Base-by-base conservation (phyloP, 2,329 filamentous ascomycete genomes). In the Penicillium sp. region DNA sequence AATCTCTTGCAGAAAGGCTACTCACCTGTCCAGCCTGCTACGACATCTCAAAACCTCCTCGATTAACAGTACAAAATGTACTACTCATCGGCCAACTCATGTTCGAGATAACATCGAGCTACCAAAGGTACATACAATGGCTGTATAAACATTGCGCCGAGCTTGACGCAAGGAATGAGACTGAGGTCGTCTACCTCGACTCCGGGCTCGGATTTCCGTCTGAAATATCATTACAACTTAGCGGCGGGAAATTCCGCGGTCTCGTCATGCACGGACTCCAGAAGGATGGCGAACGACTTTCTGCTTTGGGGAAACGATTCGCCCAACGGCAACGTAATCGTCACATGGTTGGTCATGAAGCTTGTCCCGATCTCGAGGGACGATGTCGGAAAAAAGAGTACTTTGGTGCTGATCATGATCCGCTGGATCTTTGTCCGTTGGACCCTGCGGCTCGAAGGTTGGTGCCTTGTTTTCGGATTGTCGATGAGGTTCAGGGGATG, bases 381-480 rank as follows among this genome's bases (percentile, higher is more conserved):
- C 57, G 58, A 9, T 70, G 68, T 60, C 62, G 66, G 49, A 68
- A 57, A 29, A 61, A 65, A 37, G 61, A 65, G 26, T 47, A 61
- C 19, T 41, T 21, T 3, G 59, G 60, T 0, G 44, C 57, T 35
- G 57, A 64, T 55, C 63, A 63, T 35, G 68, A 70, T 35, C 65
- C 64, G 21, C 61, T 64, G 5, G 68, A 70, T 52, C 35, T 70
- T 5, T 70, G 68, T 56, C 68, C 68, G 2, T 63, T 64, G 27
- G 63, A 60, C 50, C 55, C 66, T 3, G 50, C 57, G 26, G 64
- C 63, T 7, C 54, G 63, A 48, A 63, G 62, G 24, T 50, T 70
- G 59, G 60, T 64, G 19, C 68, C 68, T 26, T 70, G 68, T 54
- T 68, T 68, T 49, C 64, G 68, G 7, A 68, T 70, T 21, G 68